Evolutionary conservation across 2,329 filamentous ascomycete genomes (phyloP), one percentile per base, ranked within the genome.

Genomic region (Zalaria sp.): DNA sequence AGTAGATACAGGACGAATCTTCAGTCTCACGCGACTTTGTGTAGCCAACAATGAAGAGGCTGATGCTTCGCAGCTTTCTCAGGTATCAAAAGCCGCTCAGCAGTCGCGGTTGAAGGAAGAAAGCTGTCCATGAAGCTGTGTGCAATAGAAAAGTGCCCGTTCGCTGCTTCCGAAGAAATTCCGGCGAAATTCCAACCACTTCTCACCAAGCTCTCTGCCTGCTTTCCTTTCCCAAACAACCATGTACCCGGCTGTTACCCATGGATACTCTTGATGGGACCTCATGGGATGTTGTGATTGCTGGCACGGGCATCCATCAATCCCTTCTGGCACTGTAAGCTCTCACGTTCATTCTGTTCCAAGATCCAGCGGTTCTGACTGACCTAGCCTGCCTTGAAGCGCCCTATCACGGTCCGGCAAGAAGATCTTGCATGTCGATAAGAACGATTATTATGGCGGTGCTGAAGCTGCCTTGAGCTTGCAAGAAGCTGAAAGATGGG

Each of bases 331-430:
- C 69, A 48, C 58, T 72, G 69, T 73, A 69, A 47, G 66, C 43
- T 40, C 39, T 42, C 35, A 37, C 40, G 34, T 37, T 44, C 41
- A 37, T 25, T 34, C 29, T 7, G 42, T 39, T 43, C 44, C 38
- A 48, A 47, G 51, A 51, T 49, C 52, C 52, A 55, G 62, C 66
- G 66, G 66, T 59, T 77, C 78, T 82, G 76, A 83, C 81, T 84
- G 75, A 86, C 79, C 62, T 64, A 81, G 73, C 63, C 58, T 55
- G 61, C 58, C 55, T 48, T 63, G 51, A 72, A 96, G 89, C 73
- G 83, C 89, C 55, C 73, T 96, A 53, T 96, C 89, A 51, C 81
- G 88, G 57, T 93, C 87, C 47, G 81, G 79, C 58, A 93, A 93
- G 70, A 91, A 85, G 54, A 76, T 95, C 50, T 74, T 96, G 46